Conservation (phyloP, 371 early-diverging fungal genomes). For the Paramicrosporidium saccamoebae region DNA sequence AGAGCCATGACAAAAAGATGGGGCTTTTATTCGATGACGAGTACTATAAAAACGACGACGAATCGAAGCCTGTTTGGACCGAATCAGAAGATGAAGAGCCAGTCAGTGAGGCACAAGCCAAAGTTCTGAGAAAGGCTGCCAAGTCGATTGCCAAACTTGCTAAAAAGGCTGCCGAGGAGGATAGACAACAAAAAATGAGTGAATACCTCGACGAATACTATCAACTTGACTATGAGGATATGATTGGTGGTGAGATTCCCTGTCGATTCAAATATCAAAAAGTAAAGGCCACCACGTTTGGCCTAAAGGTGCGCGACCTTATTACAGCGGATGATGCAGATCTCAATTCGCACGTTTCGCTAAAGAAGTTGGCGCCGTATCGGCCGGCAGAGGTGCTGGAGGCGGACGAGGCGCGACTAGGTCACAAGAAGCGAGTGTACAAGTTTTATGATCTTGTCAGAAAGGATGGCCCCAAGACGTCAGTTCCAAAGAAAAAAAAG, state of each 20-base stretch:
- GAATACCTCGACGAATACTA: conserved; percentile 56
- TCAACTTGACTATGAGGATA: conserved; percentile 68
- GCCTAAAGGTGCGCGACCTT: conserved; percentile 43
- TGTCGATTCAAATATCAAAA: conserved; percentile 64
- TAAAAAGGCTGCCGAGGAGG: conserved; percentile 7
- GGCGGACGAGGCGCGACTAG: no score
- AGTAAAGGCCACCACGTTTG: conserved; percentile 29
- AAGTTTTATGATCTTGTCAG: no score
- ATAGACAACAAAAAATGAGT: conserved; percentile 8
- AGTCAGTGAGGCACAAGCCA: conserved; percentile 2
- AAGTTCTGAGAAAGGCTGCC: conserved; percentile 4
- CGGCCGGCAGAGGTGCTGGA: conserved; percentile 3
- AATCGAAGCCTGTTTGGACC: conserved; percentile 47
- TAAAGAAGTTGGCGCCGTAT: conserved; percentile 63
- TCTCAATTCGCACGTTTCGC: conserved; percentile 39
- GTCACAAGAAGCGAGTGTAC: no score
- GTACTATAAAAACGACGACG: conserved; percentile 19
- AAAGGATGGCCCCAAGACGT: no score
- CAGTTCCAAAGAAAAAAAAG: no score
- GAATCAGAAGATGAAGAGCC: conserved; percentile 13
- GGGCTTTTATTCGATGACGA: conserved; percentile 25
- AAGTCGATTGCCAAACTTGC: conserved; percentile 3
- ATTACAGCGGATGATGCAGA: conserved; percentile 56
- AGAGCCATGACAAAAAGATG: conserved; percentile 48
- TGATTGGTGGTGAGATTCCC: conserved; percentile 37